Conservation (phyloP, 108 stramenopile species). For the Skeletonema marinoi region DNA sequence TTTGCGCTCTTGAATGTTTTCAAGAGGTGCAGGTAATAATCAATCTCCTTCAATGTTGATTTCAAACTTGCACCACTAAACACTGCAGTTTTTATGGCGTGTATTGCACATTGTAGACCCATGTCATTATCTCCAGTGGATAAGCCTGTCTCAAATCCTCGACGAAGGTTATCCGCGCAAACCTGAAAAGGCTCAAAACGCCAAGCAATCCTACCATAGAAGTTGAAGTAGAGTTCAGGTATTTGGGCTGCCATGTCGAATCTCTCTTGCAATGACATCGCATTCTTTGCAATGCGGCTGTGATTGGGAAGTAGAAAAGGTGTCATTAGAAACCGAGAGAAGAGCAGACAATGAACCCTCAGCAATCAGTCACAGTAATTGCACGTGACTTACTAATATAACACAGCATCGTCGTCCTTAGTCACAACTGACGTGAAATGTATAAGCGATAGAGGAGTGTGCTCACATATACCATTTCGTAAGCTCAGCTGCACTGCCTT, state of each 20-base stretch:
- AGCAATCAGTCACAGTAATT: too few relatives aligned
- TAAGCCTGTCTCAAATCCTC: not conserved
- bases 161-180: not conserved
- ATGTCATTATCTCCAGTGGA: not conserved
- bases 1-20: not conserved
- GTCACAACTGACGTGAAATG: not conserved
- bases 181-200: not conserved
- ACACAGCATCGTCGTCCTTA: not conserved
- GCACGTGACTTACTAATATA: not conserved
- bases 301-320: not conserved
- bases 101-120: conserved; percentile 1
- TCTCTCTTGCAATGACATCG: not conserved
- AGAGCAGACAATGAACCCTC: too few relatives aligned
- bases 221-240: not conserved
- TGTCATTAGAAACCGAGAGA: too few relatives aligned
- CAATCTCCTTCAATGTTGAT: conserved; percentile 11
- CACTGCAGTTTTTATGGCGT: not conserved
- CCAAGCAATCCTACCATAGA: not conserved
- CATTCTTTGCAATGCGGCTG: not conserved
- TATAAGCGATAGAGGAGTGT: not conserved
- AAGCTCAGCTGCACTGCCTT: not conserved
- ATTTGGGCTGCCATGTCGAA: not conserved
- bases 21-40: conserved; percentile 25
- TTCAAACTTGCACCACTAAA: conserved; percentile 17
- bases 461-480: not conserved